Percentiles rank a stretch among this genome's conserved stretches.
Evolutionary conservation across 352 stramenopile species (phyloP).

Genomic region (Phytophthora ohioensis): DNA sequence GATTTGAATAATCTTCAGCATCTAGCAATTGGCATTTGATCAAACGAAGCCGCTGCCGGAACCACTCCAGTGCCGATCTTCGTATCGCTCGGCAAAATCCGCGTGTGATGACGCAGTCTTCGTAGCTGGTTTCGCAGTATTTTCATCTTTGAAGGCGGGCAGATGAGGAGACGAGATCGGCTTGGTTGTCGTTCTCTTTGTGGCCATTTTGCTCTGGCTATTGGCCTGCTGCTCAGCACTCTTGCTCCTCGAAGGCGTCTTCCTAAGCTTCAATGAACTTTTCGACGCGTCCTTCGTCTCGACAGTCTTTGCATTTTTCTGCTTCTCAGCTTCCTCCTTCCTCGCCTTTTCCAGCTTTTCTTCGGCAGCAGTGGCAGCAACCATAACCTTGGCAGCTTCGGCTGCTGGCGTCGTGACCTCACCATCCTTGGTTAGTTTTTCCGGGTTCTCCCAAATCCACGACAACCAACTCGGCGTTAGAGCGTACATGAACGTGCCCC

Average conservation of each 20-base stretch:
- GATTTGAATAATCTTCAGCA: conserved; percentile 13
- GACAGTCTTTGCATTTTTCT: neutral
- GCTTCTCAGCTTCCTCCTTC: conserved; percentile 13
- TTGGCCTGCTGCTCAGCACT: neutral
- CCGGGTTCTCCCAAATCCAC: conserved; percentile 73
- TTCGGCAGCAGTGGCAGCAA: conserved; percentile 44
- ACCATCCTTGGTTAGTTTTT: conserved; percentile 21
- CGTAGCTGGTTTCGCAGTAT: conserved; percentile 7
- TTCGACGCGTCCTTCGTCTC: conserved; percentile 17
- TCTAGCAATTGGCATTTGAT: conserved; percentile 5
- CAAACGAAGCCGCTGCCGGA: conserved; percentile 53
- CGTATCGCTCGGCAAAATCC: conserved; percentile 46
- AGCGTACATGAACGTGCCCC: conserved; percentile 84
- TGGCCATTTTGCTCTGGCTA: neutral
- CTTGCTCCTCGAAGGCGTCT: conserved; percentile 17
- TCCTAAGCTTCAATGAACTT: conserved; percentile 22
- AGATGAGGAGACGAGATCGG: conserved; percentile 5
- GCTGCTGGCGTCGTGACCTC: conserved; percentile 17
- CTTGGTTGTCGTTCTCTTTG: conserved; percentile 32
- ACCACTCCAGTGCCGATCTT: conserved; percentile 53
- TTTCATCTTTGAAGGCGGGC: neutral
- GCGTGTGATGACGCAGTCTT: conserved; percentile 22
- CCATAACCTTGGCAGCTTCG: conserved; percentile 42
- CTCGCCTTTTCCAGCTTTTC: conserved; percentile 37
- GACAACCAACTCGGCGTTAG: conserved; percentile 77